A percentile compares a stretch with the other conserved stretches of the same genome.
Evolutionary conservation across 2,329 filamentous ascomycete species (phyloP).

Genomic region (Epichloe coenophiala): DNA sequence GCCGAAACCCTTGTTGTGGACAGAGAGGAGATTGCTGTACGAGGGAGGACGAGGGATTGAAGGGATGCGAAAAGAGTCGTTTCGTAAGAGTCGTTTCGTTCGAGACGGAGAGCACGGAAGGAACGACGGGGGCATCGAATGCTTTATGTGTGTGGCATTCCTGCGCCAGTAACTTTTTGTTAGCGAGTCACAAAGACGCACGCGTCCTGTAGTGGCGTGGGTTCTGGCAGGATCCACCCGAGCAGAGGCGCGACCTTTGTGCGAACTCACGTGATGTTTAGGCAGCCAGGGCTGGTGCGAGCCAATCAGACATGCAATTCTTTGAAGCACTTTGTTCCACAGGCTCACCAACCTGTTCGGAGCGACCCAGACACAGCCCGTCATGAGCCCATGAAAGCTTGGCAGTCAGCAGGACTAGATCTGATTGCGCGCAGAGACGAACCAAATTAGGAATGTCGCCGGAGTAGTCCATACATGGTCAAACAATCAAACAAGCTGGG

Average conservation of each 20-base stretch:
- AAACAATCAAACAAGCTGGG: no score
- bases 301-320: neutral
- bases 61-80: neutral
- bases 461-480: neutral
- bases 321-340: neutral
- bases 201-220: slow-evolving; percentile 9
- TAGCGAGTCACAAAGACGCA: slow-evolving; percentile 8
- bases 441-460: neutral
- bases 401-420: neutral
- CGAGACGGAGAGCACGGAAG: neutral
- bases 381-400: neutral
- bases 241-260: slow-evolving; percentile 18
- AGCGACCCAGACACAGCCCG: neutral
- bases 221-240: neutral
- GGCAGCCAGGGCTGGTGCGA: slow-evolving; percentile 16
- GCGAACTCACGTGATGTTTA: slow-evolving; percentile 24
- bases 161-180: neutral
- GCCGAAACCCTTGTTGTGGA: neutral
- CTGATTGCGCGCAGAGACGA: neutral
- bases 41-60: neutral
- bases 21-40: no score
- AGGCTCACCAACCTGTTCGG: neutral
- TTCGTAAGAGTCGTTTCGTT: neutral
- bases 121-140: neutral
- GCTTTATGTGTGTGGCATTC: neutral